Evolutionary conservation across 2,329 filamentous ascomycete species (phyloP).

Genomic region (Aureobasidium namibiae): DNA sequence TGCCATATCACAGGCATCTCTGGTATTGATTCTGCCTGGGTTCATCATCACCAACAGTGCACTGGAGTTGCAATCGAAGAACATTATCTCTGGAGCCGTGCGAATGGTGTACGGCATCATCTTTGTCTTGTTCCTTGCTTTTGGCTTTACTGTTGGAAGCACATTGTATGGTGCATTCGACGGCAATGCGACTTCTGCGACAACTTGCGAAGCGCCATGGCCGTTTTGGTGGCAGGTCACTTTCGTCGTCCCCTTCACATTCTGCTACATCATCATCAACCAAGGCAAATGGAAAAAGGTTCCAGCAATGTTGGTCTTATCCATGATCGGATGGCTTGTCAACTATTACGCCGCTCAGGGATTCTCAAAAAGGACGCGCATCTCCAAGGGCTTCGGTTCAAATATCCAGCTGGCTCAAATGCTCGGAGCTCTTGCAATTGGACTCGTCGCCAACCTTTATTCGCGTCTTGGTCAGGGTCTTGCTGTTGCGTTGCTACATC

Average conservation of each 20-base stretch:
- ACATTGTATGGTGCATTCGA: constrained; percentile 34
- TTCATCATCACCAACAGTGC: constrained; percentile 34
- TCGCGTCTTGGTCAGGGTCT: background rate
- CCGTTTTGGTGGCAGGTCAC: constrained; percentile 50
- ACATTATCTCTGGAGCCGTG: constrained; percentile 35
- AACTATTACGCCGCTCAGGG: background rate
- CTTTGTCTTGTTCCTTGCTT: constrained; percentile 37
- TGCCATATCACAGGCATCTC: constrained; percentile 34
- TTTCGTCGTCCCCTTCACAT: constrained; percentile 61
- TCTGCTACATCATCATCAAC: constrained; percentile 65
- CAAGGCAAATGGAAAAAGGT: constrained; percentile 38
- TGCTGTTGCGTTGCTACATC: background rate
- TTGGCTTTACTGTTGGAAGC: constrained; percentile 36
- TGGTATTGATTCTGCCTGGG: constrained; percentile 35
- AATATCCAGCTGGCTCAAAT: background rate
- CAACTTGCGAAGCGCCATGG: constrained; percentile 33
- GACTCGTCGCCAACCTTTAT: background rate
- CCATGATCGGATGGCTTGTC: background rate
- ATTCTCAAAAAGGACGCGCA: background rate
- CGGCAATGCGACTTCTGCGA: constrained; percentile 31
- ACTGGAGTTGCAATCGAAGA: constrained; percentile 33
- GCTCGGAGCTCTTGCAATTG: background rate
- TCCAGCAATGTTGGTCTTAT: background rate
- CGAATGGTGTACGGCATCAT: constrained; percentile 38
- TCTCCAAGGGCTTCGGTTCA: background rate